A percentile compares a stretch with the other conserved stretches of the same genome.
phyloP scores from a whole-genome alignment of 1,139 yeast genomes.

The Diutina neorugosa region DNA sequence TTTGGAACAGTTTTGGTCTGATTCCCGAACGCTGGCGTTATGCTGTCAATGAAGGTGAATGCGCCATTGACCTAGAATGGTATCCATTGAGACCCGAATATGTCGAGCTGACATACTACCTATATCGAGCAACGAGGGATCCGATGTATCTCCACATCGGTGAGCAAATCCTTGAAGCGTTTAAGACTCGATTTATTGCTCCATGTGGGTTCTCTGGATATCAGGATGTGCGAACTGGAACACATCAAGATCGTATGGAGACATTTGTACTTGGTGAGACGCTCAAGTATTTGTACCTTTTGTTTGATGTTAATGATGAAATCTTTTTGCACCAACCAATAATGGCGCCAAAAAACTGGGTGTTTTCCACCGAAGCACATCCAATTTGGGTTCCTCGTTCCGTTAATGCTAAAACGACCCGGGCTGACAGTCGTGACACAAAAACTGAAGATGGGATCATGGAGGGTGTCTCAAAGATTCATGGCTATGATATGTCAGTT shows the following conservation, averaged over 20 bases:
- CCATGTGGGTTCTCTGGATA: constrained; percentile 78
- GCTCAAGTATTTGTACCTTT: constrained; percentile 65
- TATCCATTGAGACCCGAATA: constrained; percentile 89
- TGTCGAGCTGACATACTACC: constrained; percentile 74
- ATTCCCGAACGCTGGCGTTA: constrained; percentile 81
- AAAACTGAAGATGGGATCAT: not conserved
- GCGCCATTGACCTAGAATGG: constrained; percentile 62
- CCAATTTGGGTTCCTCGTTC: constrained; percentile 54
- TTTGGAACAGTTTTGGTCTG: constrained; percentile 73
- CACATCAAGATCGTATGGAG: constrained; percentile 74
- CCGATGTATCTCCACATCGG: constrained; percentile 78
- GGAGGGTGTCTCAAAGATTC: not conserved
- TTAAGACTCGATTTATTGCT: constrained; percentile 39
- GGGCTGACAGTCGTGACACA: not conserved
- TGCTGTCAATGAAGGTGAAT: constrained; percentile 4
- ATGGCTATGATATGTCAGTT: not conserved
- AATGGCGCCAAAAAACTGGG: constrained; percentile 36
- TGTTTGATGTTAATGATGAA: constrained; percentile 60
- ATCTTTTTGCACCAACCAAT: constrained; percentile 27
- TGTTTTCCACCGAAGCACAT: constrained; percentile 91
- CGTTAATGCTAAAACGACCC: not conserved
- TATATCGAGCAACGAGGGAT: constrained; percentile 76
- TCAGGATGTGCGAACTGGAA: constrained; percentile 54
- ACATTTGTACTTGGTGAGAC: constrained; percentile 84
- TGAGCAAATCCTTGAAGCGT: constrained; percentile 42